Base-by-base conservation (phyloP, 78 protist genomes). In the Diacronema lutheri region DNA sequence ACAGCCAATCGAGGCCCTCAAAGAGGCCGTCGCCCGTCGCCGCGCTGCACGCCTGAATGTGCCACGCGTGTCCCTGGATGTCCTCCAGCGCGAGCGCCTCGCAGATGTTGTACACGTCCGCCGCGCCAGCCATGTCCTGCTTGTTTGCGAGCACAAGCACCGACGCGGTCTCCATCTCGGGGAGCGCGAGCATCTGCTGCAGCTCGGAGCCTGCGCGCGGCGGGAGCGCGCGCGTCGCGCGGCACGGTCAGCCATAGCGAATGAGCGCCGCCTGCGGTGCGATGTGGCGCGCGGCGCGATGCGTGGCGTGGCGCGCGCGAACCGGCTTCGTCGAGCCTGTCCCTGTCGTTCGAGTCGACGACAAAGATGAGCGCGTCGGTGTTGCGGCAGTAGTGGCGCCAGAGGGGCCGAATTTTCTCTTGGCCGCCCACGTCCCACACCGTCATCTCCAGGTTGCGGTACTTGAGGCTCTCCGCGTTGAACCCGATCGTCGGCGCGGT, bases 371-470 rank as follows among this genome's bases (percentile, higher is more conserved):
- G 33, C 12, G 71, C 73, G 33, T 78, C 40, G 21, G 80, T 77
- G 84, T 44, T 35, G 23, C 14, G 46, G 76, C 61, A 85, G 90
- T 93, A 90, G 84, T 87, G 93, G 11, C 86, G 66, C 99, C 97
- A 97, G 25, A 97, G 91, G n/a, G 95, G 95, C 4, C 98, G 85
- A 71, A 98, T 92, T 88, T 92, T 95, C 80, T 96, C 97, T 88
- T 95, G 98, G 29, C 99, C 99, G 14, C 99, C 98, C 68, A 97
- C 96, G 72, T 97, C 98, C 98, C 97, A 98, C 55, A 95, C 79
- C 35, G 81, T 68, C 55, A 85, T 20, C 50, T n/a, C 41, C 41
- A 74, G 65, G 68, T 71, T 71, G 26, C 95, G 90, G 90, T 93
- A 96, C 61, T 93, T 90, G n/a, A 98, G 94, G 12, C 91, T 85